phyloP scores from a whole-genome alignment of 306 rosid genomes.

The Lathyrus oleraceus region DNA sequence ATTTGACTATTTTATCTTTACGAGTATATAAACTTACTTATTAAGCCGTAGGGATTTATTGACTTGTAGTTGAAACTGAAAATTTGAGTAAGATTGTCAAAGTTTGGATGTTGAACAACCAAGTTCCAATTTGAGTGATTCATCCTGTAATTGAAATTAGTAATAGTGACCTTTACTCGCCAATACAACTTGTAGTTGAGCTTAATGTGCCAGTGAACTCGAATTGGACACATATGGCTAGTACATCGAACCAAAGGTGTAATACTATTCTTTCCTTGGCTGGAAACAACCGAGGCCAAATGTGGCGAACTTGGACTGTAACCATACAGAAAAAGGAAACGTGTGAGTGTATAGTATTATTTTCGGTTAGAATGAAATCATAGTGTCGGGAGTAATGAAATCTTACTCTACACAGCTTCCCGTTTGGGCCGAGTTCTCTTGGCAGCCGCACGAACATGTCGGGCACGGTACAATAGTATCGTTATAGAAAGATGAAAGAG shows the following conservation, averaged over 20 bases:
- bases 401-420: constrained; percentile 78
- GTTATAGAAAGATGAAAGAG: constrained; percentile 83
- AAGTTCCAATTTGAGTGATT: constrained; percentile 85
- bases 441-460: constrained; percentile 80
- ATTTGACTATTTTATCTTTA: neutral
- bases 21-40: constrained; percentile 55
- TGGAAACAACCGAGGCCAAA: constrained; percentile 60
- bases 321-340: constrained; percentile 10
- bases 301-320: constrained; percentile 61
- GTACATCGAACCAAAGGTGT: constrained; percentile 79
- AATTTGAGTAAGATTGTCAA: constrained; percentile 75
- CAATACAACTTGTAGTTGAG: constrained; percentile 79
- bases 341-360: constrained; percentile 2
- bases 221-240: constrained; percentile 83
- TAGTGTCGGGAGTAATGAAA: constrained; percentile 22
- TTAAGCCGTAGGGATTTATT: constrained; percentile 61
- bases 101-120: constrained; percentile 89
- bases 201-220: constrained; percentile 93
- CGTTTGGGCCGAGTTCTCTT: constrained; percentile 46
- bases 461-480: constrained; percentile 76
- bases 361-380: constrained; percentile 11
- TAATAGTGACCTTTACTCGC: constrained; percentile 82
- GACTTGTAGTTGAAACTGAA: constrained; percentile 85
- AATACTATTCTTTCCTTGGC: constrained; percentile 35
- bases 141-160: constrained; percentile 80